phyloP scores from a whole-genome alignment of 306 rosid species.

The Begonia masoniana region DNA sequence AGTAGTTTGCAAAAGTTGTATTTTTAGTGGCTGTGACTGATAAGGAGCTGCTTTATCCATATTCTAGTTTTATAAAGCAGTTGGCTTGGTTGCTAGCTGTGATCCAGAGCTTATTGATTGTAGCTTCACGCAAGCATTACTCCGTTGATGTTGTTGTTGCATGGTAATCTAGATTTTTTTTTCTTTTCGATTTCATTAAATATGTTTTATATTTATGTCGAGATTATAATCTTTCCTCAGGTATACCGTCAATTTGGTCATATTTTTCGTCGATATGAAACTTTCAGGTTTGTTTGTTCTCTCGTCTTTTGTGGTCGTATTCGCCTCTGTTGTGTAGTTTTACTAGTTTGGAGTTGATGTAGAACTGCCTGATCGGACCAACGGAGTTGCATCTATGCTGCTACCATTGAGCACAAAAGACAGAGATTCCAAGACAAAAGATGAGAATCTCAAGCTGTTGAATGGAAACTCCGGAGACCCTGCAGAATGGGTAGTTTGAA shows the following conservation, averaged over 20 bases:
- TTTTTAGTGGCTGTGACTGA: neutral
- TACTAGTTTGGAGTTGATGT: slow-evolving; percentile 2
- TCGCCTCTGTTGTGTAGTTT: neutral
- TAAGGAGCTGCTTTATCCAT: slow-evolving; percentile 1
- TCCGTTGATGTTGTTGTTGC: slow-evolving; percentile 37
- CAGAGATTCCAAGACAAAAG: slow-evolving; percentile 26
- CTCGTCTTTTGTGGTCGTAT: neutral
- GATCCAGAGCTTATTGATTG: slow-evolving; percentile 32
- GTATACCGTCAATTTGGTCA: slow-evolving; percentile 38
- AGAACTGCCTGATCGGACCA: slow-evolving; percentile 40
- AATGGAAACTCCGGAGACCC: slow-evolving; percentile 18
- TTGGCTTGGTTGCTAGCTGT: slow-evolving; percentile 36
- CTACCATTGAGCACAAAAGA: slow-evolving; percentile 26
- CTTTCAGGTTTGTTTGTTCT: slow-evolving; percentile 26
- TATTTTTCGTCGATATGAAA: slow-evolving; percentile 26
- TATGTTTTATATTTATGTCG: neutral
- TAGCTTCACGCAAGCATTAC: slow-evolving; percentile 47
- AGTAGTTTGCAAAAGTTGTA: too few relatives aligned
- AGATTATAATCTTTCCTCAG: slow-evolving; percentile 11
- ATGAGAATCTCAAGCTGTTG: slow-evolving; percentile 20
- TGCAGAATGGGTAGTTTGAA: slow-evolving; percentile 12
- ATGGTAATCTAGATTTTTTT: slow-evolving; percentile 14
- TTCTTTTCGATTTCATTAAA: neutral
- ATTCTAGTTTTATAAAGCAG: slow-evolving; percentile 32
- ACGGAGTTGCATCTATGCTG: slow-evolving; percentile 12